These are phyloP conservation scores for Candida coleopterorum DNA, from an alignment of 805 yeast genomes.

Conservation along the genomic window DNA sequence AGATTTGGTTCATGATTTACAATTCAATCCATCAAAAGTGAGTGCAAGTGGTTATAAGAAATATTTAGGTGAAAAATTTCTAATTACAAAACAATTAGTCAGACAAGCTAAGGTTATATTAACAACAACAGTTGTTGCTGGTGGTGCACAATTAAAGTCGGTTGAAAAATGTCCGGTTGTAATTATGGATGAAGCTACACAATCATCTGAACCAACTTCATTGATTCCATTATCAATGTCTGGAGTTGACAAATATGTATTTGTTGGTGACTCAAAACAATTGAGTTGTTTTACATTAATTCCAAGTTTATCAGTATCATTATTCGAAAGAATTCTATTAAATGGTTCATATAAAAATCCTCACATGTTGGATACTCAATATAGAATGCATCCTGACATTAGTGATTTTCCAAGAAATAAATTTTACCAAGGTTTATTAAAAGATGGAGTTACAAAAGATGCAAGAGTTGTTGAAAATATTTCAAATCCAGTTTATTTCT, in stretches of 20 bases:
- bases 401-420: constrained; percentile 53
- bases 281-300: constrained; percentile 67
- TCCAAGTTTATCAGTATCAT: constrained; percentile 59
- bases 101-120: constrained; percentile 67
- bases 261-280: constrained; percentile 76
- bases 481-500: constrained; percentile 53
- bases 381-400: constrained; percentile 63
- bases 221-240: constrained; percentile 67
- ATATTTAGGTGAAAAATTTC: constrained; percentile 38
- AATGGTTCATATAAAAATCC: constrained; percentile 60
- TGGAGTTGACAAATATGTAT: constrained; percentile 60
- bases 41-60: constrained; percentile 44
- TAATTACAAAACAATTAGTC: constrained; percentile 45
- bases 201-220: constrained; percentile 68
- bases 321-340: constrained; percentile 61
- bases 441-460: constrained; percentile 55
- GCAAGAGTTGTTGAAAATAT: constrained; percentile 46
- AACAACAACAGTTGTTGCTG: constrained; percentile 70
- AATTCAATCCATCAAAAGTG: constrained; percentile 19
- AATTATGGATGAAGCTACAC: constrained; percentile 77
- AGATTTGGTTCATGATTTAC: constrained; percentile 40
- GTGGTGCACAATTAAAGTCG: constrained; percentile 57
- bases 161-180: constrained; percentile 57
- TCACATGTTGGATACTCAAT: constrained; percentile 65
- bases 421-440: constrained; percentile 46